Base-by-base conservation (phyloP, 805 yeast genomes). In the Metschnikowia proteae region DNA sequence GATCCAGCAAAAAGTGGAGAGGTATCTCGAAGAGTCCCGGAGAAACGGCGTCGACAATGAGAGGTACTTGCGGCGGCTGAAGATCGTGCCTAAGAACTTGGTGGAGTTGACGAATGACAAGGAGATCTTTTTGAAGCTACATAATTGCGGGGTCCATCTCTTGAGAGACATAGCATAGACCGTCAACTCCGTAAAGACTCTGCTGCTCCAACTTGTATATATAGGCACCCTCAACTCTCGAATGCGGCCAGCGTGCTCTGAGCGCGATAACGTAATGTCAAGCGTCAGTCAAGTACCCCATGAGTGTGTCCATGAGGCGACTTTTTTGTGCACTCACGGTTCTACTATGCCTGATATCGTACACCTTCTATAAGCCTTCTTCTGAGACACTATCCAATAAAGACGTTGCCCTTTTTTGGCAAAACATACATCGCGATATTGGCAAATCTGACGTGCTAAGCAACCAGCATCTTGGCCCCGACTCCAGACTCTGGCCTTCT, bases 81-180 rank as follows among this genome's bases (percentile, higher is more conserved):
- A 75, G 44, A 80, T 82, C 31, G 74, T 78, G 49, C 83, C 86
- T 0, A 75, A 72, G 53, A 79, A 81, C 43, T 60, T 85, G 51
- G 71, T 76, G 2, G 83, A 79, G 41, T 66, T 85, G 43, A 63
- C 83, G 9, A 72, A 76, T 2, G 86, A 83, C 53, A 75, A 72
- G 3, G 67, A 75, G 27, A 65, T 81, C 8, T 78, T 84, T 51
- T 71, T 81, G 22, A 76, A 79, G 52, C 63, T 84, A 9, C 92
- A 85, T 60, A 62, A 82, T 8, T 83, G 89, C 84, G 84, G 82
- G 26, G 60, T 81, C 0, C 79, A 75, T 47, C 59, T 85, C 25
- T 34, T 57, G 33, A 29, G 43, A 25, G 57, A 55, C 36, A 46
- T 54, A 30, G 35, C 23, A 32, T 40, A 40, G 36, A 23, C 22